These are phyloP conservation scores for Boletus edulis DNA, from an alignment of 768 basidiomycete genomes.

Conservation along the genomic window DNA sequence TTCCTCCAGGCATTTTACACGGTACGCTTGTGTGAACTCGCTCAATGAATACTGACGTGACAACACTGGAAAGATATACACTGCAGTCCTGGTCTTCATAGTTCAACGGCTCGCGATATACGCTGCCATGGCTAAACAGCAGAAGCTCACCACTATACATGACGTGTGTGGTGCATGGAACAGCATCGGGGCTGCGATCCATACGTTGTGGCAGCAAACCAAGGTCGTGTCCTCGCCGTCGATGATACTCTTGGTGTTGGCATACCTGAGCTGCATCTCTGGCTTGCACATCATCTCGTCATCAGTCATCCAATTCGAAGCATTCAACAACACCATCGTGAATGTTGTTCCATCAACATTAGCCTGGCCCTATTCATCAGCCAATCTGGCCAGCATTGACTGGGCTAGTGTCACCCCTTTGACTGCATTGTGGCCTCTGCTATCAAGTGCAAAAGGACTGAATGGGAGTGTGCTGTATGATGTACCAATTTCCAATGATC, in stretches of 20 bases:
- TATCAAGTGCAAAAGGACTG: constrained; percentile 4
- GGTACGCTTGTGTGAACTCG: not conserved
- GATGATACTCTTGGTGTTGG: constrained; percentile 2
- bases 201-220: constrained; percentile 19
- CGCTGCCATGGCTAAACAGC: not conserved
- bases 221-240: constrained; percentile 6
- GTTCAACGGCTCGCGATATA: constrained; percentile 15
- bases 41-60: not conserved
- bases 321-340: constrained; percentile 7
- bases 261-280: constrained; percentile 17
- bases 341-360: not conserved
- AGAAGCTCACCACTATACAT: constrained; percentile 19
- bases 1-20: not conserved
- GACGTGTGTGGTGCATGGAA: constrained; percentile 20
- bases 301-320: constrained; percentile 17
- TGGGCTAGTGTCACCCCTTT: not conserved
- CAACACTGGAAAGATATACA: constrained; percentile 11
- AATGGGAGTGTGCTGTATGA: constrained; percentile 17
- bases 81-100: constrained; percentile 9
- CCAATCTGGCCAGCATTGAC: not conserved
- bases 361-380: not conserved
- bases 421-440: not conserved
- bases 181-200: constrained; percentile 22
- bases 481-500: not conserved
- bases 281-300: constrained; percentile 24